A percentile compares a stretch with the other conserved stretches of the same genome.
Conservation (phyloP, 768 basidiomycete species). For the Mycena vitilis region DNA sequence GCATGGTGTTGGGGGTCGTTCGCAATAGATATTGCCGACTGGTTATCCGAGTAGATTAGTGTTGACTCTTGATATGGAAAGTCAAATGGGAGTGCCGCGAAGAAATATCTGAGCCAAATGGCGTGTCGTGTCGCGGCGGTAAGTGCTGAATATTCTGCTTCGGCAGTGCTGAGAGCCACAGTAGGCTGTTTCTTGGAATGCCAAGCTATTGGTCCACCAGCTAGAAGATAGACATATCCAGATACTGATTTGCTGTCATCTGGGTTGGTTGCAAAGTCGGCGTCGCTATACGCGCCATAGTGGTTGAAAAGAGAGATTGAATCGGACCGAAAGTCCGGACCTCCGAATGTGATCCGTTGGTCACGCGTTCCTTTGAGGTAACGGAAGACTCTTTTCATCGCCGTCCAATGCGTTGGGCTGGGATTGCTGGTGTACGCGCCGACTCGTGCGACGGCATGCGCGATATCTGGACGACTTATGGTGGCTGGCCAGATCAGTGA, state of each 20-base stretch:
- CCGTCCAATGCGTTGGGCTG: no score
- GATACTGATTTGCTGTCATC: slow-evolving; percentile 38
- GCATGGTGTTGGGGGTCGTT: slow-evolving; percentile 12
- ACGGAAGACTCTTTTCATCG: no score
- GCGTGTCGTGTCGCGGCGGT: background rate
- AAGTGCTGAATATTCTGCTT: slow-evolving; percentile 15
- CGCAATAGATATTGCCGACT: slow-evolving; percentile 13
- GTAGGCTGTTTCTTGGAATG: slow-evolving; percentile 18
- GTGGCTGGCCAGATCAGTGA: no score
- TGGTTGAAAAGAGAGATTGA: no score
- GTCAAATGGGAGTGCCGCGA: slow-evolving; percentile 1
- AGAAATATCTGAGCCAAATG: slow-evolving; percentile 17
- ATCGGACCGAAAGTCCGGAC: no score
- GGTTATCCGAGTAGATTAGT: slow-evolving; percentile 15
- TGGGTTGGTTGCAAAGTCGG: no score
- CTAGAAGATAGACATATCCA: slow-evolving; percentile 41
- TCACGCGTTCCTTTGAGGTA: no score
- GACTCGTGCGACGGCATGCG: no score
- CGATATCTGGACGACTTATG: no score
- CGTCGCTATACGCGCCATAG: no score
- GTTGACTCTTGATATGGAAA: slow-evolving; percentile 6
- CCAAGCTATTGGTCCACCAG: slow-evolving; percentile 41
- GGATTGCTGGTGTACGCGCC: no score
- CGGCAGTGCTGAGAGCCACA: slow-evolving; percentile 12
- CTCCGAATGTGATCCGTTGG: no score